Evolutionary conservation across 345 rosid genomes (phyloP), one percentile per base, ranked within the genome.

Genomic region (Capsella bursapastoris): DNA sequence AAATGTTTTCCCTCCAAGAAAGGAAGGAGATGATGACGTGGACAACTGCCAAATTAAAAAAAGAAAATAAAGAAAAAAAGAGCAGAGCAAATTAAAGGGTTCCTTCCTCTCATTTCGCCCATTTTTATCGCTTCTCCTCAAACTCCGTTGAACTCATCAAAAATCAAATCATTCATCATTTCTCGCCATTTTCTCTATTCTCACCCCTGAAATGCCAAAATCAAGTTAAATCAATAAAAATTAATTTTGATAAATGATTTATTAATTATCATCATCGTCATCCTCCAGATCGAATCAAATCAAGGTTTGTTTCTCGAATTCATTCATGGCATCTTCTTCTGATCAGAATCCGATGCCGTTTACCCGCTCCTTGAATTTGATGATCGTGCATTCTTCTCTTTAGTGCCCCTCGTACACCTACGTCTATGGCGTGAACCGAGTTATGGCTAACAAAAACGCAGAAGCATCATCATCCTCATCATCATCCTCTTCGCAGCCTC

Each of bases 361-460:
- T 4, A 73, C 56, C 37, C 37, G 6, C 52, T 15, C 25, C 55
- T 35, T 41, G 50, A 65, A 6, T 65, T 43, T 78, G 63, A 60
- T 78, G 63, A 61, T 72, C 69, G 5, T 18, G 43, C 56, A 29
- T 53, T 72, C 4, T 61, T 32, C 8, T 37, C 3, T 66, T 10
- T 7, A 73, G 62, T n/a, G 57, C n/a, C 18, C 5, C 16, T 32
- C 5, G 7, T 6, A 7, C 37, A 34, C 37, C 56, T 13, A 32
- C 32, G 72, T 67, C 15, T 60, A 61, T 74, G 66, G 60, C 68
- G 68, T 79, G 76, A 71, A 74, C 22, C 41, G 31, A 77, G 68
- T 37, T 12, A 90, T 90, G 96, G 71, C 87, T 53, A 82, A 73
- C 72, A 86, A 83, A 63, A 82, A 64, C 74, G 69, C 72, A 38